A percentile compares a stretch with the other conserved stretches of the same genome.
phyloP scores from a whole-genome alignment of 1,284 basidiomycete species.

The Apiotrichum brassicae region DNA sequence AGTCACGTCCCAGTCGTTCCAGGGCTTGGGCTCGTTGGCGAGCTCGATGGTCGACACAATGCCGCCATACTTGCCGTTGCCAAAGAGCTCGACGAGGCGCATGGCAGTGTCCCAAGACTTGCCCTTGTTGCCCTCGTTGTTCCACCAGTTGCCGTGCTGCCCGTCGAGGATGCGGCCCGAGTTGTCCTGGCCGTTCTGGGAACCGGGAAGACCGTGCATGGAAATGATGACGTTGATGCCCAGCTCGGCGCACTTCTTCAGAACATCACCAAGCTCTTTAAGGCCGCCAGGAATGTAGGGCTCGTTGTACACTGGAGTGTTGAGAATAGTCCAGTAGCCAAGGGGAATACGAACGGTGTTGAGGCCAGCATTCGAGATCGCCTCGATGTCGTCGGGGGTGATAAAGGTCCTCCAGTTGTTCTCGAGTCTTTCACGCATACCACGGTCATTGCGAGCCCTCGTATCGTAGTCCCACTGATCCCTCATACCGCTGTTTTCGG shows the following conservation, averaged over 20 bases:
- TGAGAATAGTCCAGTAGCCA: slow-evolving; percentile 20
- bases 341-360: slow-evolving; percentile 45
- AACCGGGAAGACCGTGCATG: slow-evolving; percentile 73
- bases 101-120: slow-evolving; percentile 17
- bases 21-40: slow-evolving; percentile 8
- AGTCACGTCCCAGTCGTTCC: not conserved
- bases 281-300: slow-evolving; percentile 54
- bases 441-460: slow-evolving; percentile 30
- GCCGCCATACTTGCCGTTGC: slow-evolving; percentile 3
- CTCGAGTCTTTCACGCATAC: slow-evolving; percentile 21
- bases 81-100: slow-evolving; percentile 48
- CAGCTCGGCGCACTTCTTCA: slow-evolving; percentile 68
- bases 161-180: slow-evolving; percentile 60
- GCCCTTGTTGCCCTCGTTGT: slow-evolving; percentile 44
- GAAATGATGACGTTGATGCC: slow-evolving; percentile 66
- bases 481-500: slow-evolving; percentile 32
- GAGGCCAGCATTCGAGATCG: slow-evolving; percentile 34
- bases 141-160: slow-evolving; percentile 61
- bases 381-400: slow-evolving; percentile 65
- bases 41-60: slow-evolving; percentile 41
- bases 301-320: slow-evolving; percentile 46
- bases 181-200: slow-evolving; percentile 74
- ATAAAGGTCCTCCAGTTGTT: slow-evolving; percentile 42
- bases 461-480: slow-evolving; percentile 43
- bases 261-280: slow-evolving; percentile 53